Conservation (phyloP, 2,329 filamentous ascomycete species). For the Botrytis paeoniae region DNA sequence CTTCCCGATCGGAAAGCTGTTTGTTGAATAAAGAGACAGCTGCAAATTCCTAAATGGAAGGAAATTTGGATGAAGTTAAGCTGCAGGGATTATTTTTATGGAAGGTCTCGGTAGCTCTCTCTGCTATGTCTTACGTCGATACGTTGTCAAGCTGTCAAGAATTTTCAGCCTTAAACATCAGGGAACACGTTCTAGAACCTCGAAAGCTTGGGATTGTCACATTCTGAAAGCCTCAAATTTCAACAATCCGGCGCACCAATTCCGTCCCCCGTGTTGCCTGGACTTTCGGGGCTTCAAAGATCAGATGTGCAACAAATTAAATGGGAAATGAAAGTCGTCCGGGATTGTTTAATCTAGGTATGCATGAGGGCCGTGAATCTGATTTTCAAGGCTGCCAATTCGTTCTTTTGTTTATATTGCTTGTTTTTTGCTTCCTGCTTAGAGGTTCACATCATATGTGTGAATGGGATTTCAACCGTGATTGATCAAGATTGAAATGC, state of each 20-base stretch:
- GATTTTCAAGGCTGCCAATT: slow-evolving; percentile 15
- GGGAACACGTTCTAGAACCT: neutral
- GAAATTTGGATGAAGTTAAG: neutral
- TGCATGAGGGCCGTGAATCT: slow-evolving; percentile 14
- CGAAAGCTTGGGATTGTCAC: neutral
- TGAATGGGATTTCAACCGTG: neutral
- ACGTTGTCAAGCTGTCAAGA: neutral
- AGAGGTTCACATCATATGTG: neutral
- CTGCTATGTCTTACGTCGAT: neutral
- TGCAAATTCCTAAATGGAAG: neutral
- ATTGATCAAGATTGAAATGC: neutral
- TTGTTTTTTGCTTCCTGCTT: neutral
- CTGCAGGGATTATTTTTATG: neutral
- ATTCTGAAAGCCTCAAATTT: slow-evolving; percentile 6
- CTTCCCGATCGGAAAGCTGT: neutral
- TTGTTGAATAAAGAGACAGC: neutral
- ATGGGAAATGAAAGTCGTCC: neutral
- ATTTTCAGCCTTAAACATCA: slow-evolving; percentile 7
- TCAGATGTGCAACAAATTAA: slow-evolving; percentile 24
- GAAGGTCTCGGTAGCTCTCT: neutral
- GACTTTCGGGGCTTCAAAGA: slow-evolving; percentile 21
- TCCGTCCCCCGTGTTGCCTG: slow-evolving; percentile 20
- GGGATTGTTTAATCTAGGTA: neutral
- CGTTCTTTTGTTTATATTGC: neutral
- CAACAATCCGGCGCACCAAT: slow-evolving; percentile 6